Conservation (phyloP, 1,284 basidiomycete species). For the Kwoniella shivajii region DNA sequence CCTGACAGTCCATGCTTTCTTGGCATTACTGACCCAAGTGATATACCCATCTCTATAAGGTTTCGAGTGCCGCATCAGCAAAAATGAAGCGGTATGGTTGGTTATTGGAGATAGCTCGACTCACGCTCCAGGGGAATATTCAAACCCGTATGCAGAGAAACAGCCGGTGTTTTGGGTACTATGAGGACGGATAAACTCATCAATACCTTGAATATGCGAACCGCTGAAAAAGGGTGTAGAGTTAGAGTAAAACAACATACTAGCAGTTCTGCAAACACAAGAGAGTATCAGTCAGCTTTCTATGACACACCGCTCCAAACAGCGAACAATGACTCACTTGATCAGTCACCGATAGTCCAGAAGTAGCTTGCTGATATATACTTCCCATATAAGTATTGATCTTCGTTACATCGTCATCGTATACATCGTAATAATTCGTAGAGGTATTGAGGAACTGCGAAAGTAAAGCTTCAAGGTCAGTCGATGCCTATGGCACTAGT, state of each 20-base stretch:
- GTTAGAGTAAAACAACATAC: constrained; percentile 21
- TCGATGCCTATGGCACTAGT: background rate
- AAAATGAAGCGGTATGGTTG: background rate
- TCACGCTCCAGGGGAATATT: constrained; percentile 62
- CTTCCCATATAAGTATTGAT: constrained; percentile 62
- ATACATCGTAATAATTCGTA: constrained; percentile 56
- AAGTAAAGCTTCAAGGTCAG: background rate
- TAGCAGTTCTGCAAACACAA: constrained; percentile 39
- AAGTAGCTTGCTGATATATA: constrained; percentile 64
- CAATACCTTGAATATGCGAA: no score
- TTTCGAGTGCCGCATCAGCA: no score
- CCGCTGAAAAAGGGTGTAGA: no score
- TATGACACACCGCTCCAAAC: background rate
- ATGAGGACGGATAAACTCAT: background rate
- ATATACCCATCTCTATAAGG: constrained; percentile 66
- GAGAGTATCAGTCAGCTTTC: background rate
- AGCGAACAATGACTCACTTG: constrained; percentile 21
- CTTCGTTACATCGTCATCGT: constrained; percentile 55
- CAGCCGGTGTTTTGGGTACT: constrained; percentile 55
- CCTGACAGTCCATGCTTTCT: constrained; percentile 74
- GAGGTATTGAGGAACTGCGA: constrained; percentile 44
- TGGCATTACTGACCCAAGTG: constrained; percentile 69
- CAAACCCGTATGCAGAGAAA: constrained; percentile 65
- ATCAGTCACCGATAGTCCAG: constrained; percentile 38
- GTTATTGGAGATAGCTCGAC: constrained; percentile 8